phyloP scores from a whole-genome alignment of 2,329 filamentous ascomycete species.

The Coniochaeta sp. region DNA sequence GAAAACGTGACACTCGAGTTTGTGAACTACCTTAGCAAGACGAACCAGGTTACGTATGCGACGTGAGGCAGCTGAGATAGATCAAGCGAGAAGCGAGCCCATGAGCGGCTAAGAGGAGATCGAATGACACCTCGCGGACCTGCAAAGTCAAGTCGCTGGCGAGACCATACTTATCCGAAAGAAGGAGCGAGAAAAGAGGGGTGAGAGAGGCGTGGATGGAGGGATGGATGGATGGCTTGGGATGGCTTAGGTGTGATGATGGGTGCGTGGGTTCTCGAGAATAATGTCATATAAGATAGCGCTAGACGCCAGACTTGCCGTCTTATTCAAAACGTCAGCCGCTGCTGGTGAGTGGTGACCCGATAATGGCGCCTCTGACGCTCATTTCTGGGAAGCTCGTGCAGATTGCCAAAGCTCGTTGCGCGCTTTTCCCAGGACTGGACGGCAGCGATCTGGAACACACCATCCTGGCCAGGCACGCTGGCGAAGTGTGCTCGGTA shows the following conservation, averaged over 20 bases:
- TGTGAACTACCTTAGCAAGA: background rate
- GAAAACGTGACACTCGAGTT: background rate
- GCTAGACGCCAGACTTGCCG: background rate
- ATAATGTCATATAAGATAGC: background rate
- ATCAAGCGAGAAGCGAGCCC: background rate
- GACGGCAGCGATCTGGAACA: background rate
- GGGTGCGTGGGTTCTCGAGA: background rate
- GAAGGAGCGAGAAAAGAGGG: background rate
- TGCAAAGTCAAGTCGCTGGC: background rate
- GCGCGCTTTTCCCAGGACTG: background rate
- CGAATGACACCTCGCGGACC: background rate
- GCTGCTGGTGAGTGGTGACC: background rate
- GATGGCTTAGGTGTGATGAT: background rate
- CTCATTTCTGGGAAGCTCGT: background rate
- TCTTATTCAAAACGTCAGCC: background rate
- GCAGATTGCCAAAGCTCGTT: background rate
- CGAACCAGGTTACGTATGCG: background rate
- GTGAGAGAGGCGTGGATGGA: background rate
- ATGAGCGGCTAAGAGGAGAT: constrained; percentile 8
- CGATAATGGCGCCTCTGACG: background rate
- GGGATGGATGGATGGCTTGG: background rate
- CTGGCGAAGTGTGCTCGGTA: background rate
- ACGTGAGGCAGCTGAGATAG: background rate
- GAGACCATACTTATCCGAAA: background rate
- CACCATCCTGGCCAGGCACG: background rate